Conservation (phyloP, 2,329 filamentous ascomycete species). For the Cercospora sp. region DNA sequence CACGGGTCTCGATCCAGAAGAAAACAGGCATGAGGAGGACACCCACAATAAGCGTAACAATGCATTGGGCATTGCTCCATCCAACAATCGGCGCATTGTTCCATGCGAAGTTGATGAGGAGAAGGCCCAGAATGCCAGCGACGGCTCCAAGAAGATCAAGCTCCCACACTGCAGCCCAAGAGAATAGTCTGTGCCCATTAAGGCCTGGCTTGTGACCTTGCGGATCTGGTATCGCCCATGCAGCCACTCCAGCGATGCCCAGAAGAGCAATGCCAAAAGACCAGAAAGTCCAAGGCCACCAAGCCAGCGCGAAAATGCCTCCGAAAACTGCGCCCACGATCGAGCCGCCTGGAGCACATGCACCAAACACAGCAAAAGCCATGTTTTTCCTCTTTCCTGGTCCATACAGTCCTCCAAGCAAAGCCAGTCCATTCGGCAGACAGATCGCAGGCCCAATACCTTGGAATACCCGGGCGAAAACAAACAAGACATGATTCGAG, state of each 20-base stretch:
- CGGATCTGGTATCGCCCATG: conserved; percentile 31
- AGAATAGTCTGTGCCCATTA: conserved; percentile 15
- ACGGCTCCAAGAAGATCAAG: conserved; percentile 33
- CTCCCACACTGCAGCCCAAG: conserved; percentile 19
- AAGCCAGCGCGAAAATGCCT: conserved; percentile 37
- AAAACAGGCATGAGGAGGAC: conserved; percentile 32
- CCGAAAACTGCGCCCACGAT: conserved; percentile 38
- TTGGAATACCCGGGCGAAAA: conserved; percentile 42
- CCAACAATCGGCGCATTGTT: conserved; percentile 37
- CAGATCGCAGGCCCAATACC: conserved; percentile 42
- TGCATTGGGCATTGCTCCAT: conserved; percentile 33
- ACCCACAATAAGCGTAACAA: conserved; percentile 31
- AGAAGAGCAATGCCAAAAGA: conserved; percentile 25
- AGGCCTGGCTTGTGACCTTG: conserved; percentile 26
- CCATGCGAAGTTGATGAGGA: conserved; percentile 37
- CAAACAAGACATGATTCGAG: conserved; percentile 35
- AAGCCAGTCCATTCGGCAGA: conserved; percentile 41
- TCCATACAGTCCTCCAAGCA: conserved; percentile 39
- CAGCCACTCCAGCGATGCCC: conserved; percentile 25
- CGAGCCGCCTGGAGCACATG: conserved; percentile 38
- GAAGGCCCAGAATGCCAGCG: conserved; percentile 32
- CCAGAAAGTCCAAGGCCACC: conserved; percentile 37
- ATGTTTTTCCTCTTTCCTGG: conserved; percentile 42
- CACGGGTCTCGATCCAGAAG: conserved; percentile 31
- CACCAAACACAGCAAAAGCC: conserved; percentile 41